Evolutionary conservation across 139 green algal genomes (phyloP).

Genomic region (Chlamydomonas sp.): DNA sequence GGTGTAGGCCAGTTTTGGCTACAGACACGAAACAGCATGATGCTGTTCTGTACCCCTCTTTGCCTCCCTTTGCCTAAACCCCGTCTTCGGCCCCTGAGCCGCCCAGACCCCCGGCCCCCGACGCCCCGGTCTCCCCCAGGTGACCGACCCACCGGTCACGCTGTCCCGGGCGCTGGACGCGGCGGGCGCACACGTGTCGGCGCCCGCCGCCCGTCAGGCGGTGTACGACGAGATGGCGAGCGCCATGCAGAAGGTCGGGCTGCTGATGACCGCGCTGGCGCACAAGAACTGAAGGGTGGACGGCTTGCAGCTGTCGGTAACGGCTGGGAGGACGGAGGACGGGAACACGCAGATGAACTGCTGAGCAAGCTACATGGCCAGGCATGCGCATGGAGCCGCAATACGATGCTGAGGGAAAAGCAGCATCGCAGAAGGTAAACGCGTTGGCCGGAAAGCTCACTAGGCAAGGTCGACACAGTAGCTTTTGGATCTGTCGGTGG

Average conservation of each 20-base stretch:
- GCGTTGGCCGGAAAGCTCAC: too few relatives aligned
- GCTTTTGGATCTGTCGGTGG: too few relatives aligned
- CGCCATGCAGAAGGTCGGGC: constrained; percentile 25
- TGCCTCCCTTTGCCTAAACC: not conserved
- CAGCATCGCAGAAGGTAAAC: too few relatives aligned
- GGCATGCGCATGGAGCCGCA: too few relatives aligned
- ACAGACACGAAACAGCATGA: too few relatives aligned
- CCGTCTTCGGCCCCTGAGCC: not conserved
- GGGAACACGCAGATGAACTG: not conserved
- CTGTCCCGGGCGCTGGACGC: constrained; percentile 29
- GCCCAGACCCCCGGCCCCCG: not conserved
- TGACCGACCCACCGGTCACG: constrained; percentile 6
- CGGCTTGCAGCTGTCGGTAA: not conserved
- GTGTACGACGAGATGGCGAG: constrained; percentile 30
- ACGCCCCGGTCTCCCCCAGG: not conserved
- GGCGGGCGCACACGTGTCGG: not conserved
- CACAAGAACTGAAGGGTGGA: constrained; percentile 13
- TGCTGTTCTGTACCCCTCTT: too few relatives aligned
- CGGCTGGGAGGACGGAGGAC: not conserved
- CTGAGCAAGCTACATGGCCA: too few relatives aligned
- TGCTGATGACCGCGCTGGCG: constrained; percentile 26
- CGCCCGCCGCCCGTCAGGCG: constrained; percentile 3
- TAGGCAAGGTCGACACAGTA: too few relatives aligned
- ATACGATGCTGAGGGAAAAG: too few relatives aligned
- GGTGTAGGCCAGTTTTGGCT: too few relatives aligned